Conservation (phyloP, 2,329 filamentous ascomycete species). For the Didymella pomorum region DNA sequence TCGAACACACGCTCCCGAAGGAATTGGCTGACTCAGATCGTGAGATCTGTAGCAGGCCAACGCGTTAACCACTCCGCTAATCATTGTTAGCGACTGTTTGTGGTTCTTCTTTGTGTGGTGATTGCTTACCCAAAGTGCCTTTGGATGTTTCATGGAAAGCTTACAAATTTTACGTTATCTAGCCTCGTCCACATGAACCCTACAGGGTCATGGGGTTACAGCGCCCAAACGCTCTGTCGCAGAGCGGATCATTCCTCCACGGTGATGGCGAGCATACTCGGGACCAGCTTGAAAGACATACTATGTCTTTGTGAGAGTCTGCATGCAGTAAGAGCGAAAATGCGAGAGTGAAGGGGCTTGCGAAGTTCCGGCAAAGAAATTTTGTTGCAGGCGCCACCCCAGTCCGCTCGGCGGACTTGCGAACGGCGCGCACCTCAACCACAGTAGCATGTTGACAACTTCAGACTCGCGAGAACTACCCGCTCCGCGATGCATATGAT, state of each 20-base stretch:
- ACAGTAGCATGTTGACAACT: not conserved
- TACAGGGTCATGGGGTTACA: not conserved
- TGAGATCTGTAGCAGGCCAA: conserved; percentile 32
- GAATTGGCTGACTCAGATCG: conserved; percentile 31
- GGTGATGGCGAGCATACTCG: not conserved
- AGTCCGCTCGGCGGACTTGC: not conserved
- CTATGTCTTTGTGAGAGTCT: not conserved
- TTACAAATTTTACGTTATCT: not conserved
- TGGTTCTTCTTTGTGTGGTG: conserved; percentile 12
- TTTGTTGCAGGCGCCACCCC: not conserved
- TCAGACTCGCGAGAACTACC: no score
- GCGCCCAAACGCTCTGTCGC: no score
- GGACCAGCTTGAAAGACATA: not conserved
- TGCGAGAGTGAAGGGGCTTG: not conserved
- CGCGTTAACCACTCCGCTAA: conserved; percentile 36
- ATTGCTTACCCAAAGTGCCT: conserved; percentile 16
- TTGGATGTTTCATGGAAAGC: not conserved
- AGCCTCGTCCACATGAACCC: not conserved
- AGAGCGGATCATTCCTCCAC: no score
- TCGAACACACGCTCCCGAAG: conserved; percentile 43
- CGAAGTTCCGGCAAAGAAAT: not conserved
- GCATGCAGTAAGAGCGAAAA: not conserved
- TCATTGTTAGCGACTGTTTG: conserved; percentile 7
- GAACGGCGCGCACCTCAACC: not conserved
- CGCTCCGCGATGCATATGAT: no score